Base-by-base conservation (phyloP, 2,329 filamentous ascomycete genomes). In the Trichoderma sp. region DNA sequence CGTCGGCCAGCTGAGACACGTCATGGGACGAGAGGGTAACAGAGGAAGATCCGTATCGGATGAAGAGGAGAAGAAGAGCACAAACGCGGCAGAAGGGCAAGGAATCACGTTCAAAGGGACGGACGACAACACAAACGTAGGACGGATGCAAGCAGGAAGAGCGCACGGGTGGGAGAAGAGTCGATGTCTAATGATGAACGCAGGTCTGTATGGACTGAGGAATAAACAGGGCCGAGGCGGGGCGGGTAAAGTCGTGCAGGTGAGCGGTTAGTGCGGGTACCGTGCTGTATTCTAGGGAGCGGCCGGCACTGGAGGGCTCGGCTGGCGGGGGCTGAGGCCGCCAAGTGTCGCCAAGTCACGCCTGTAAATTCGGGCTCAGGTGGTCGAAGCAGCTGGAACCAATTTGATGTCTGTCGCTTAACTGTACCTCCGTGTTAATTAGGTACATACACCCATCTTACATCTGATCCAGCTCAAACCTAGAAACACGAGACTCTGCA, bases 1-100 rank as follows among this genome's bases (percentile, higher is more conserved):
- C 65, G 57, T 58, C 48, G 61, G 48, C 61, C 47, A 50, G 48
- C 60, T 47, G 54, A 54, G 57, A 64, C 65, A 66, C 56, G 63
- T 65, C 65, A 66, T 66, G 65, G 62, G 59, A 60, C 45, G 55
- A 51, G 28, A 44, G 50, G 44, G 51, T 34, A 21, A 51, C 3
- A 56, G 19, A 30, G 17, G 24, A 39, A 57, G 50, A 10, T 41
- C 17, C 39, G 15, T 63, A 54, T 63, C 50, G 21, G 39, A 63
- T 55, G n/a, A 24, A 30, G 19, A 26, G 48, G 55, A 47, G 45
- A 39, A 54, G 34, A 39, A 21, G 48, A 39, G 55, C 34, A 50
- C 55, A 28, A 28, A 15, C 17, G n/a, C 17, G 43, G 39, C 34
- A 15, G 43, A 62, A 47, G 39, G 19, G 47, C 51, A 59, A 34